Percentiles rank a stretch among this genome's conserved stretches.
Evolutionary conservation across 2,329 filamentous ascomycete species (phyloP).

Genomic region (Ophiosphaerella herpotricha): DNA sequence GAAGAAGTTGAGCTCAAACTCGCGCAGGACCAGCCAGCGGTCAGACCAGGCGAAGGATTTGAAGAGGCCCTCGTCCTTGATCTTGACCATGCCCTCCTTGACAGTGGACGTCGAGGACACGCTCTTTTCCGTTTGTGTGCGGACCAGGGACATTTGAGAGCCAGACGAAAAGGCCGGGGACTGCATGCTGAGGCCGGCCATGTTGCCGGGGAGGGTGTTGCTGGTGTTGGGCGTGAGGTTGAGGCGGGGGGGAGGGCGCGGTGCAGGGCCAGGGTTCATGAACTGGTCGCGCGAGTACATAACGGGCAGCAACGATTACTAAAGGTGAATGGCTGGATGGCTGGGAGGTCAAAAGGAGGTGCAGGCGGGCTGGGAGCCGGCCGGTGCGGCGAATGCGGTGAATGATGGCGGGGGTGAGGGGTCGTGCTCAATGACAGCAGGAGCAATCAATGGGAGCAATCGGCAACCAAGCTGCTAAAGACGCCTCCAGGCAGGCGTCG

Average conservation of each 20-base stretch:
- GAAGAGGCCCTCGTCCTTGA: slow-evolving; percentile 91
- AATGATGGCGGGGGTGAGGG: slow-evolving; percentile 34
- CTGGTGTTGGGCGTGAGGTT: slow-evolving; percentile 74
- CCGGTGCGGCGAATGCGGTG: slow-evolving; percentile 20
- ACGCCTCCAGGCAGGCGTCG: slow-evolving; percentile 1
- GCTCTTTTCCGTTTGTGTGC: slow-evolving; percentile 49
- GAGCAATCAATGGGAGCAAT: neutral
- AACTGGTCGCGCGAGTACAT: slow-evolving; percentile 71
- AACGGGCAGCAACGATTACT: slow-evolving; percentile 43
- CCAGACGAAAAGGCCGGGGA: slow-evolving; percentile 57
- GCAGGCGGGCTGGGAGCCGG: neutral
- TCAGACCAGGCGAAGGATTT: slow-evolving; percentile 83
- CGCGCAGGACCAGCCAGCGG: slow-evolving; percentile 87
- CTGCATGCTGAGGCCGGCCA: slow-evolving; percentile 75
- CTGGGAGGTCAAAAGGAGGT: slow-evolving; percentile 1
- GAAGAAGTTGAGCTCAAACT: slow-evolving; percentile 91
- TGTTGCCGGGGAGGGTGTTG: slow-evolving; percentile 72
- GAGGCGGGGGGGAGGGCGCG: slow-evolving; percentile 84
- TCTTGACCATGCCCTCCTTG: slow-evolving; percentile 74
- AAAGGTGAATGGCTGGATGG: neutral
- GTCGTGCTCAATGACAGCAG: slow-evolving; percentile 9
- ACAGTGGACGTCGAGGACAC: slow-evolving; percentile 45
- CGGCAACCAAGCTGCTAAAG: neutral
- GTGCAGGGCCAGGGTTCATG: slow-evolving; percentile 96
- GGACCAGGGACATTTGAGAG: slow-evolving; percentile 46